Base-by-base conservation (phyloP, 176 grass and related monocot genomes). In the Carex littledalei region DNA sequence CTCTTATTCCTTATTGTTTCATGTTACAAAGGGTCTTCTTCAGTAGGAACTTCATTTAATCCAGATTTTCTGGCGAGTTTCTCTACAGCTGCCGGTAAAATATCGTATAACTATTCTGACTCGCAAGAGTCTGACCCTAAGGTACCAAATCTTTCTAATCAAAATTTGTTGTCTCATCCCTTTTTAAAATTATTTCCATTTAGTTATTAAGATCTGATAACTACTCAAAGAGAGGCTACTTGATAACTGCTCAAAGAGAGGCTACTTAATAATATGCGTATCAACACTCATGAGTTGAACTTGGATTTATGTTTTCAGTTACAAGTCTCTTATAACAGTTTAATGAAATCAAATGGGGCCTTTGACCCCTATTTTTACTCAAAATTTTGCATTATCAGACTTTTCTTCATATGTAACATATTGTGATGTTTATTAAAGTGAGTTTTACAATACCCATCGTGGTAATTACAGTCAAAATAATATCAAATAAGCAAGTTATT, bases 71-170 rank as follows among this genome's bases (percentile, higher is more conserved):
- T 97, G 70, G 89, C 92, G 87, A 85, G 70, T 35, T 97, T 97
- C 83, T 91, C 94, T 69, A 88, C 92, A 73, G 92, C 90, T 32
- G 22, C 90, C 81, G 90, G 92, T 71, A 97, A 94, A 88, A 90
- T 61, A 58, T 85, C 84, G 13, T 80, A 66, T 81, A 73, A 89
- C 1, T 88, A 92, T 74, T 76, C 85, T 69, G 90, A 94, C 53
- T 94, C 92, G 1, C 84, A 97, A 86, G 94, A 97, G 79, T 97
- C 92, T 57, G 92, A 97, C 70, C 92, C 94, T 13, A 90, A 91
- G 90, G 94, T 97, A 92, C 79, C 13, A 74, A 39, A 1, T 41
- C 34, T 20, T 75, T 78, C 81, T 64, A 54, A 67, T 31, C 65
- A 2, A 53, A 77, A 67, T 63, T 53, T 81, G 31, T 63, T 54